phyloP scores from a whole-genome alignment of 1,284 basidiomycete species.

The Sporisorium sorghi region DNA sequence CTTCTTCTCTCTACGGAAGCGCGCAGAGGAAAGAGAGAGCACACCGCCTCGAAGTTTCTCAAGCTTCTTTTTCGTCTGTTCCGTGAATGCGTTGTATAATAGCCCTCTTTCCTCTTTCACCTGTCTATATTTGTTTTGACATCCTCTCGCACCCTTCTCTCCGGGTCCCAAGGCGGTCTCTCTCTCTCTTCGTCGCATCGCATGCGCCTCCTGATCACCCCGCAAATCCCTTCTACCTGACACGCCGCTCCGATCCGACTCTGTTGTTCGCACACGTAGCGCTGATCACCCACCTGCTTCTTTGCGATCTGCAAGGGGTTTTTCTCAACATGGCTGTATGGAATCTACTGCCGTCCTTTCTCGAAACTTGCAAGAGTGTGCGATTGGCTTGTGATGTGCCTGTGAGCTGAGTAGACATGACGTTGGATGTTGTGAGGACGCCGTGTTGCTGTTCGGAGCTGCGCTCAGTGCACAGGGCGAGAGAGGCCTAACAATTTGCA shows the following conservation, averaged over 20 bases:
- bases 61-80: slow-evolving; percentile 9
- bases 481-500: not conserved
- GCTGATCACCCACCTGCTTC: slow-evolving; percentile 4
- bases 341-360: not conserved
- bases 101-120: slow-evolving; percentile 10
- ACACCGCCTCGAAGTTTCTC: not conserved
- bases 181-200: slow-evolving; percentile 1
- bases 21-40: slow-evolving; percentile 5
- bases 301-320: not conserved
- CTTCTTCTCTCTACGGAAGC: not conserved
- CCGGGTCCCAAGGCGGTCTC: slow-evolving; percentile 20
- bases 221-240: no score
- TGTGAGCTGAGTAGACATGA: no score
- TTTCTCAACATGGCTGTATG: not conserved
- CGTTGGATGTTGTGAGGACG: not conserved
- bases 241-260: not conserved
- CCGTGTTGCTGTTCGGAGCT: no score
- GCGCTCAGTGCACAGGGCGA: no score
- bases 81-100: slow-evolving; percentile 44
- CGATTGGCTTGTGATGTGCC: not conserved
- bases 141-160: not conserved
- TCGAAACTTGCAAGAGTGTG: not conserved
- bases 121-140: slow-evolving; percentile 3
- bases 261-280: slow-evolving; percentile 4
- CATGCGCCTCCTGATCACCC: not conserved